phyloP scores from a whole-genome alignment of 2,329 filamentous ascomycete genomes.

The Cladosporium sp. region DNA sequence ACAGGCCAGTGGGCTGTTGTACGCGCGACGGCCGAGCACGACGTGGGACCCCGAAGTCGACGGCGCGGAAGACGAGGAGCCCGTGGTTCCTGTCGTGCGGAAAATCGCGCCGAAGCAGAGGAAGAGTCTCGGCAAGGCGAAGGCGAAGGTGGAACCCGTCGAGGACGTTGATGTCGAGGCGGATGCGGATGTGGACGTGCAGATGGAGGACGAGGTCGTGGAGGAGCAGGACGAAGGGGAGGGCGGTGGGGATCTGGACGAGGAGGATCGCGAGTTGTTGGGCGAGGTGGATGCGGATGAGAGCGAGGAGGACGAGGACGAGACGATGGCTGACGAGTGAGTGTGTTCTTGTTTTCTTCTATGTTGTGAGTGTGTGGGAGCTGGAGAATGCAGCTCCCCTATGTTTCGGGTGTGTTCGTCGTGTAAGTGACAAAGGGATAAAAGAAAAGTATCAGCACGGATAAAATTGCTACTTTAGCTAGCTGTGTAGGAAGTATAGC shows the following conservation, averaged over 20 bases:
- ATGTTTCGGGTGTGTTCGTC: too few relatives aligned
- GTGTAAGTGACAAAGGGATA: too few relatives aligned
- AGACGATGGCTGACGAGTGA: conserved; percentile 14
- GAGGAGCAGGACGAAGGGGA: conserved; percentile 27
- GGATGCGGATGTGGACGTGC: background rate
- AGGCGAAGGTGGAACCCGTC: conserved; percentile 7
- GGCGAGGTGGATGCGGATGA: conserved; percentile 39
- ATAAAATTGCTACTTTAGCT: too few relatives aligned
- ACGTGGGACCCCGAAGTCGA: background rate
- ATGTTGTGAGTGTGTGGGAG: background rate
- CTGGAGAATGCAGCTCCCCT: background rate
- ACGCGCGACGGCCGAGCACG: background rate
- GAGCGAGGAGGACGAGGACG: conserved; percentile 38
- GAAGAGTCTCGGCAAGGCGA: conserved; percentile 18
- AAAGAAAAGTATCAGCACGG: too few relatives aligned
- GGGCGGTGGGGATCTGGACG: conserved; percentile 32
- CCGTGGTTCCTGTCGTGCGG: background rate
- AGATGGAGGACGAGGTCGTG: conserved; percentile 21
- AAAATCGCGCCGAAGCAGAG: conserved; percentile 7
- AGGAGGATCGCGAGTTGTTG: conserved; percentile 40
- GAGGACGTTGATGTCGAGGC: conserved; percentile 16
- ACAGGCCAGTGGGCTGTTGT: conserved; percentile 20
- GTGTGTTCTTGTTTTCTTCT: background rate
- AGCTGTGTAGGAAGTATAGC: background rate
- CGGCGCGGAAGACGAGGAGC: conserved; percentile 4